Conservation (phyloP, 371 early-diverging fungal species). For the Mucor plumbeus region DNA sequence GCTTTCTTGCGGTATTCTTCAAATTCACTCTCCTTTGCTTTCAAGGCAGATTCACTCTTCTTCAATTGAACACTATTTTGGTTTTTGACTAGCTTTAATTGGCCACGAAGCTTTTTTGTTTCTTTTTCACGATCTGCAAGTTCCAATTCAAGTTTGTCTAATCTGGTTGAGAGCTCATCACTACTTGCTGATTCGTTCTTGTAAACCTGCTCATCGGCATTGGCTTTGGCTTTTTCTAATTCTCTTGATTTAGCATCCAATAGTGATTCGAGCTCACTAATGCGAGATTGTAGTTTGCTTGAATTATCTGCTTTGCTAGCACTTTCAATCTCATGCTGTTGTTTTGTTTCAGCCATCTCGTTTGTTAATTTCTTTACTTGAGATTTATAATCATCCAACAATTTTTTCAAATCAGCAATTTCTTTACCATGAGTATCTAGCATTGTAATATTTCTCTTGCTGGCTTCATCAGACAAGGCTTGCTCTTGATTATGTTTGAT, state of each 20-base stretch:
- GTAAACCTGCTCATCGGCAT: too few species aligned
- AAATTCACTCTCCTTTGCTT: constrained; percentile 11
- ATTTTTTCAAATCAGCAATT: background rate
- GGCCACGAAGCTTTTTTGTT: constrained; percentile 29
- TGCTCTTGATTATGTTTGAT: background rate
- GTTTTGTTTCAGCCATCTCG: background rate
- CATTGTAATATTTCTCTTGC: background rate
- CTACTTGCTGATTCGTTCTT: background rate
- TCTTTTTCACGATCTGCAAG: constrained; percentile 21
- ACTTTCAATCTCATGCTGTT: background rate
- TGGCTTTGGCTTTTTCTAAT: constrained; percentile 3
- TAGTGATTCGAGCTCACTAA: constrained; percentile 13
- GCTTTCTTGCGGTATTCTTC: constrained; percentile 12
- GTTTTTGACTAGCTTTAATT: constrained; percentile 22
- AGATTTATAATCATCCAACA: constrained; percentile 1
- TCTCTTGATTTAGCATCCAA: constrained; percentile 9
- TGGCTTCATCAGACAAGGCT: background rate
- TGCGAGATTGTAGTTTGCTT: constrained; percentile 6
- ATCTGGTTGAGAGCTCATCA: background rate
- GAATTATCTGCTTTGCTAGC: background rate
- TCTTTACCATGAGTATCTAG: background rate
- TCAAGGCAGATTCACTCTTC: constrained; percentile 3
- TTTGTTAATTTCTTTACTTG: background rate
- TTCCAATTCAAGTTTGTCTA: constrained; percentile 4
- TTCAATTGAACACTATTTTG: constrained; percentile 21